Percentiles rank a stretch among this genome's conserved stretches.
Conservation (phyloP, 805 yeast genomes). For the Ascoidea tarda region DNA sequence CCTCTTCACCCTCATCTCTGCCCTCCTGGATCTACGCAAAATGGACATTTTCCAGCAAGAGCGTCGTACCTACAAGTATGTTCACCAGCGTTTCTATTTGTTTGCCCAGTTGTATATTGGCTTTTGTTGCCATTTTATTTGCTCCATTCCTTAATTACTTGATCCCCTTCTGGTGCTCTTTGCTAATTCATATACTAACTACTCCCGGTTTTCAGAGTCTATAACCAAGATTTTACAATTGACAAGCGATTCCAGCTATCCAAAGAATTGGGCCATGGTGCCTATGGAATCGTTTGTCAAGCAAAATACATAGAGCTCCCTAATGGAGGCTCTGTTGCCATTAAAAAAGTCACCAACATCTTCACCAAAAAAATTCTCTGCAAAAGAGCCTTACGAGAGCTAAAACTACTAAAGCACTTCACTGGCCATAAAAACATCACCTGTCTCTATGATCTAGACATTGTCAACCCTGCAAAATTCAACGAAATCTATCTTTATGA, state of each 20-base stretch:
- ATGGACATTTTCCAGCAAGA: not conserved
- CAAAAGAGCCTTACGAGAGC: slow-evolving; percentile 82
- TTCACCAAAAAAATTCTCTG: slow-evolving; percentile 84
- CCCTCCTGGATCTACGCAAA: too few species aligned
- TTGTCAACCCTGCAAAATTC: slow-evolving; percentile 65
- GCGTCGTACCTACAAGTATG: not conserved
- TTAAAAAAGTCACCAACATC: slow-evolving; percentile 90
- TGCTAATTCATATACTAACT: too few species aligned
- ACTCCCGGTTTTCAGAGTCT: slow-evolving; percentile 34
- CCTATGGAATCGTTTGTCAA: slow-evolving; percentile 93
- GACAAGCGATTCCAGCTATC: slow-evolving; percentile 81
- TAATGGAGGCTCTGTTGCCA: slow-evolving; percentile 80
- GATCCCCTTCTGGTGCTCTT: too few species aligned
- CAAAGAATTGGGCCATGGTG: slow-evolving; percentile 94
- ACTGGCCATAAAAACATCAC: slow-evolving; percentile 95
- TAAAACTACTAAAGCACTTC: slow-evolving; percentile 82
- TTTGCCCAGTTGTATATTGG: too few species aligned
- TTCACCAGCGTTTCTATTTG: too few species aligned
- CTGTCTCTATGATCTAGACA: slow-evolving; percentile 87
- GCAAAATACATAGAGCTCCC: slow-evolving; percentile 67
- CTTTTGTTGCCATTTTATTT: too few species aligned
- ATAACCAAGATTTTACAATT: slow-evolving; percentile 84
- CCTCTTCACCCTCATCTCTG: too few species aligned
- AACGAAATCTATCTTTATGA: slow-evolving; percentile 90
- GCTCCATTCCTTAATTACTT: too few species aligned